Conservation (phyloP, 352 stramenopile species). For the Globisporangium rhizosaccharum region DNA sequence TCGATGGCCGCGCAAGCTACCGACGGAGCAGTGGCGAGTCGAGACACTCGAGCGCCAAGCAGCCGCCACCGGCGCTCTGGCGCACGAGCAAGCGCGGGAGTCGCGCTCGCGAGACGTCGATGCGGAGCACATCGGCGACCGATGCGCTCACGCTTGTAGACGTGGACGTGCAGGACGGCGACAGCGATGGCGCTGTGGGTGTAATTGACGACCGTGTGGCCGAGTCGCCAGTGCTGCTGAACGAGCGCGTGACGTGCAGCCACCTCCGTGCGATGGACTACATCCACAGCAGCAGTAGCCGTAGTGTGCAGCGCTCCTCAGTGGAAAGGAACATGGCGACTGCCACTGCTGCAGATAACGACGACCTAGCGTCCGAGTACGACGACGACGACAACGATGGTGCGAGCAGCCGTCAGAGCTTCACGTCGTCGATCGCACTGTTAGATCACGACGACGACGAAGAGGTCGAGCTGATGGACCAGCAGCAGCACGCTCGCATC, state of each 20-base stretch:
- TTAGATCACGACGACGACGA: constrained; percentile 35
- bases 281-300: constrained; percentile 8
- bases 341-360: constrained; percentile 1
- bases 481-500: constrained; percentile 8
- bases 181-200: background rate
- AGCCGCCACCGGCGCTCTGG: constrained; percentile 6
- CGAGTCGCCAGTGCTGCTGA: constrained; percentile 37
- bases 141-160: constrained; percentile 36
- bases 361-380: constrained; percentile 23
- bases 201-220: constrained; percentile 11
- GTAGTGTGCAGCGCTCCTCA: constrained; percentile 3
- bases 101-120: constrained; percentile 7
- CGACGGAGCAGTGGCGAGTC: constrained; percentile 1
- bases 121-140: constrained; percentile 22
- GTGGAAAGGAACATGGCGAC: background rate
- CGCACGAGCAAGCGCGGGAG: constrained; percentile 7
- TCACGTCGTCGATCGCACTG: constrained; percentile 51
- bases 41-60: constrained; percentile 9
- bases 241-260: constrained; percentile 30
- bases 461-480: constrained; percentile 8
- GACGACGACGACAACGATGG: constrained; percentile 20
- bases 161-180: constrained; percentile 22
- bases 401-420: constrained; percentile 25
- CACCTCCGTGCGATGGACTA: constrained; percentile 45
- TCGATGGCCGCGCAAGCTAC: background rate